Base-by-base conservation (phyloP, 2,329 filamentous ascomycete genomes). In the Alternaria gansuensis region DNA sequence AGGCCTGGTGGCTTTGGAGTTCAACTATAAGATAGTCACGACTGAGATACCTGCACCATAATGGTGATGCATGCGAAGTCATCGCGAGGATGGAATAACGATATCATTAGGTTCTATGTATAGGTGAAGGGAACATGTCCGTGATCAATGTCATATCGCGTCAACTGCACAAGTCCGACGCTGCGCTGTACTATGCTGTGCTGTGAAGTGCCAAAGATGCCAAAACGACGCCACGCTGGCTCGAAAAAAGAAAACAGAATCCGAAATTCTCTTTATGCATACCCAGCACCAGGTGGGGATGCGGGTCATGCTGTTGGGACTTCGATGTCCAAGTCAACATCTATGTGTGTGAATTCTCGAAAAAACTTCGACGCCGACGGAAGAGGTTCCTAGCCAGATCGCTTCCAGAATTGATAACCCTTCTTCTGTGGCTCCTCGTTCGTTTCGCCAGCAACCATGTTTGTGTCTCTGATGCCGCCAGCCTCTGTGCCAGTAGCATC, bases 211-310 rank as follows among this genome's bases (percentile, higher is more conserved):
- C n/a, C 24, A 40, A 51, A 45, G 31, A 54, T 37, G 24, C 56
- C 52, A 60, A 43, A 59, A 56, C 61, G 64, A 66, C 63, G 63
- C 63, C 61, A 39, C 56, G 63, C 59, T 65, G 29, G 63, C 58
- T 62, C 9, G 28, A 54, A 61, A 44, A 17, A 17, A 17, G 17
- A 17, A 17, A 17, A 43, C 34, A 37, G 13, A 34, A 52, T 53
- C 23, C 45, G 34, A 34, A 46, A 28, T 41, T 17, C 17, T 40
- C 50, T 33, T 54, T 54, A 31, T 26, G 17, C n/a, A 11, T 13
- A 24, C 21, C 31, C 11, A 29, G 4, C 24, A 36, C 5, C 17
- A 36, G 6, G 14, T 24, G 9, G 5, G 13, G 13, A 29, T 10
- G 10, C 31, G 21, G 21, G 37, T 28, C 46, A 58, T n/a, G 31